These are phyloP conservation scores for Begonia fuchsioides DNA, from an alignment of 306 rosid species.

Conservation along the genomic window DNA sequence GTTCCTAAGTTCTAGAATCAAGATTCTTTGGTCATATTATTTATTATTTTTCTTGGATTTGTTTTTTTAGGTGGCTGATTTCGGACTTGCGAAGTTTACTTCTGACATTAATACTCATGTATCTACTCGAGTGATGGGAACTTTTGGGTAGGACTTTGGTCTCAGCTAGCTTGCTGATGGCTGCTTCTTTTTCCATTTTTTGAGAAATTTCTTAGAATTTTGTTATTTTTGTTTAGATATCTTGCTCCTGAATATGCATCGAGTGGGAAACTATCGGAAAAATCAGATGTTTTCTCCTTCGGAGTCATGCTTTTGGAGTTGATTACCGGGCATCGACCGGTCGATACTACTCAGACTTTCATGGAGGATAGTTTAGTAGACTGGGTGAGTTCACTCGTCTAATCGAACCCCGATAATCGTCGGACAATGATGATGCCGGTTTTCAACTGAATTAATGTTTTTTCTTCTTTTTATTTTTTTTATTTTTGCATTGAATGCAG, in stretches of 20 bases:
- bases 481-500: slow-evolving; percentile 31
- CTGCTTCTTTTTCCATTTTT: too few species aligned
- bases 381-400: slow-evolving; percentile 48
- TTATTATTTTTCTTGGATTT: neutral
- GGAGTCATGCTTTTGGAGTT: slow-evolving; percentile 95
- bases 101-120: slow-evolving; percentile 81
- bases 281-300: slow-evolving; percentile 89
- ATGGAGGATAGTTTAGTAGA: slow-evolving; percentile 90
- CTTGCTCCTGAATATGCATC: slow-evolving; percentile 97
- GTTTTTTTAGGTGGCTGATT: slow-evolving; percentile 78
- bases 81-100: slow-evolving; percentile 84
- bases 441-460: too few species aligned
- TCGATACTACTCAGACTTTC: slow-evolving; percentile 49
- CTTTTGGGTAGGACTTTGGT: slow-evolving; percentile 60
- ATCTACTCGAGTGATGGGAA: slow-evolving; percentile 98
- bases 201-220: neutral
- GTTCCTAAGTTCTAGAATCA: too few species aligned
- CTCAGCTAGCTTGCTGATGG: too few species aligned
- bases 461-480: neutral
- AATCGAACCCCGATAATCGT: too few species aligned
- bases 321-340: slow-evolving; percentile 75
- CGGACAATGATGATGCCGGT: too few species aligned
- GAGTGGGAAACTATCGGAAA: slow-evolving; percentile 89
- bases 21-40: neutral
- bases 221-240: slow-evolving; percentile 34